Percentiles rank a stretch among this genome's conserved stretches.
Conservation (phyloP, 805 yeast genomes). For the Limtongia smithiae region DNA sequence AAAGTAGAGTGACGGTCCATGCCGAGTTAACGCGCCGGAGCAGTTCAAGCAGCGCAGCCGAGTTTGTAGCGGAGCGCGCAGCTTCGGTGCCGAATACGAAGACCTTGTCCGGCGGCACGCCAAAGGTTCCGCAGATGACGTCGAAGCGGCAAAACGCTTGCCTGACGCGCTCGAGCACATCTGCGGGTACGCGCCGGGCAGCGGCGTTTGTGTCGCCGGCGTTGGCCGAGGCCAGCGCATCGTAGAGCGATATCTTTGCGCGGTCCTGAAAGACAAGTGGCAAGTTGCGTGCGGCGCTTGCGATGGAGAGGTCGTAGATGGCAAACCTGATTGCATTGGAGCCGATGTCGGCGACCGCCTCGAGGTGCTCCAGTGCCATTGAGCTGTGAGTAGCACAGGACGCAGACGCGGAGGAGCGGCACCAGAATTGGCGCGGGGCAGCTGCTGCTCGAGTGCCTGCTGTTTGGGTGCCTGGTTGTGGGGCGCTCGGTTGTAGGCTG, state of each 20-base stretch:
- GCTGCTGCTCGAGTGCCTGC: too few relatives aligned
- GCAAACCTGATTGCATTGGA: conserved; percentile 72
- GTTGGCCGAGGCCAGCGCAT: conserved; percentile 43
- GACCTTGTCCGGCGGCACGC: conserved; percentile 56
- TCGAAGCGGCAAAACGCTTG: conserved; percentile 65
- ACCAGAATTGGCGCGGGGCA: too few relatives aligned
- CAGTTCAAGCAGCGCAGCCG: conserved; percentile 54
- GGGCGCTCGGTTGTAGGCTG: too few relatives aligned
- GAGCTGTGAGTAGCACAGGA: too few relatives aligned
- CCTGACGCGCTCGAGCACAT: conserved; percentile 56
- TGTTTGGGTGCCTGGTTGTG: too few relatives aligned
- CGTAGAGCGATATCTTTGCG: conserved; percentile 65
- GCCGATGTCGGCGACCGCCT: conserved; percentile 76
- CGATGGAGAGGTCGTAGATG: conserved; percentile 58
- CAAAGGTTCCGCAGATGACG: conserved; percentile 68
- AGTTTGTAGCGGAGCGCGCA: conserved; percentile 64
- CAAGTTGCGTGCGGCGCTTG: conserved; percentile 69
- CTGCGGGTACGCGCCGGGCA: conserved; percentile 34
- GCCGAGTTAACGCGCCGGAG: conserved; percentile 53
- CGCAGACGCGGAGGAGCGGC: too few relatives aligned
- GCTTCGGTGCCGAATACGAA: conserved; percentile 73
- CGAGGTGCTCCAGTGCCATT: too few relatives aligned
- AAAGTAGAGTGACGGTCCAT: conserved; percentile 60
- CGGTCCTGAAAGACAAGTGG: conserved; percentile 77
- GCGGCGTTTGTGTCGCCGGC: too few relatives aligned